These are phyloP conservation scores for Metschnikowia vanudenii DNA, from an alignment of 805 yeast genomes.

Conservation along the genomic window DNA sequence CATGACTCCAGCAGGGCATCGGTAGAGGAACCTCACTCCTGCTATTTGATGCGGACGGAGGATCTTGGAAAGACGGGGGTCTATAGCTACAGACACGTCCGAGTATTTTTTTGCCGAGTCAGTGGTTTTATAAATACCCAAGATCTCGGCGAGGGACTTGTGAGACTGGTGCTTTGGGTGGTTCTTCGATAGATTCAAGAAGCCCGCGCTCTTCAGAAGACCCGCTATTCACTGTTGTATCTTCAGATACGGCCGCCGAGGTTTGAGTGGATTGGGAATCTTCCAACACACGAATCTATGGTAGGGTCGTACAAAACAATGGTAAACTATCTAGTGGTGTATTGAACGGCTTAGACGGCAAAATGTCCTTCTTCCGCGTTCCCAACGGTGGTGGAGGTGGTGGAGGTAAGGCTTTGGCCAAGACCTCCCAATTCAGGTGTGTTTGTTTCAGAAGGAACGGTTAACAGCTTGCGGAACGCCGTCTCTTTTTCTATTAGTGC, in stretches of 20 bases:
- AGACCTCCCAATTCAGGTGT: slow-evolving; percentile 32
- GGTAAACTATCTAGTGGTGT: slow-evolving; percentile 90
- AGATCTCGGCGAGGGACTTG: slow-evolving; percentile 71
- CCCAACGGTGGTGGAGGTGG: slow-evolving; percentile 93
- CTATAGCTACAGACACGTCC: slow-evolving; percentile 93
- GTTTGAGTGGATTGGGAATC: background rate
- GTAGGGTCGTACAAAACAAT: slow-evolving; percentile 95
- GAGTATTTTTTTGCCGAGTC: slow-evolving; percentile 57
- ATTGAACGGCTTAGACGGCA: slow-evolving; percentile 90
- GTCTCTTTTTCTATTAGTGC: slow-evolving; percentile 34
- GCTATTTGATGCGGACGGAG: slow-evolving; percentile 95
- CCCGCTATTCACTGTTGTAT: slow-evolving; percentile 1
- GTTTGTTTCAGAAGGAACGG: slow-evolving; percentile 56
- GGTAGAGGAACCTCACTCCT: slow-evolving; percentile 86
- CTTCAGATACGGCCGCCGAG: background rate
- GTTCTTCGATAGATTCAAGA: slow-evolving; percentile 12
- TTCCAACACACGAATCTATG: slow-evolving; percentile 53
- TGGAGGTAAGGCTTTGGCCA: slow-evolving; percentile 48
- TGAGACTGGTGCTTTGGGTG: slow-evolving; percentile 46
- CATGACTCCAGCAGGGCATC: slow-evolving; percentile 86
- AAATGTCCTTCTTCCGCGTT: slow-evolving; percentile 60
- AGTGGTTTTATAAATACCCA: slow-evolving; percentile 63
- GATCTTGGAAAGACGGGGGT: slow-evolving; percentile 79
- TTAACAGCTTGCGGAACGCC: slow-evolving; percentile 48
- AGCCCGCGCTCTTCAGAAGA: slow-evolving; percentile 17